A percentile compares a stretch with the other conserved stretches of the same genome.
These are phyloP conservation scores for Phylloporus rhodoxanthus DNA, from an alignment of 768 basidiomycete species.

Conservation along the genomic window DNA sequence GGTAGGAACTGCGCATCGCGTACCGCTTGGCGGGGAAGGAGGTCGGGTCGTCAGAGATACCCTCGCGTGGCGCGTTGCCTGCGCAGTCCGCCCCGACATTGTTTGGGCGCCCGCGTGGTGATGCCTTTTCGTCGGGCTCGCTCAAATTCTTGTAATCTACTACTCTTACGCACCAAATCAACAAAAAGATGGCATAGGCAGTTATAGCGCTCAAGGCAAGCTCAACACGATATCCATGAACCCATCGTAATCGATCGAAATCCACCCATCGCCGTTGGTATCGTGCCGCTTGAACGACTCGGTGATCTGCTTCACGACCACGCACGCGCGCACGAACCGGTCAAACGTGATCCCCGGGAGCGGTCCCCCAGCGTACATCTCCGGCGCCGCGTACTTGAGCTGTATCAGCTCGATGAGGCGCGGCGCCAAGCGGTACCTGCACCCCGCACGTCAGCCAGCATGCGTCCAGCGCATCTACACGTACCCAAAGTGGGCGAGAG, in stretches of 20 bases:
- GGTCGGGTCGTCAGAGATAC: slow-evolving; percentile 38
- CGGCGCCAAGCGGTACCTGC: slow-evolving; percentile 65
- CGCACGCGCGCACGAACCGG: slow-evolving; percentile 82
- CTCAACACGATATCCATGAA: slow-evolving; percentile 48
- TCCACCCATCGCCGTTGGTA: slow-evolving; percentile 50
- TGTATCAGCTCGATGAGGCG: slow-evolving; percentile 59
- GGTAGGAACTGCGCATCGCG: slow-evolving; percentile 49
- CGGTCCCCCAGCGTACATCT: slow-evolving; percentile 30
- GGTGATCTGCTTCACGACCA: slow-evolving; percentile 71
- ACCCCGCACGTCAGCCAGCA: neutral
- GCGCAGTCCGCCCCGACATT: slow-evolving; percentile 20
- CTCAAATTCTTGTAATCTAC: slow-evolving; percentile 10
- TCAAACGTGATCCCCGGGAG: slow-evolving; percentile 73
- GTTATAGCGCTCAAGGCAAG: slow-evolving; percentile 31
- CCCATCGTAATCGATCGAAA: slow-evolving; percentile 50
- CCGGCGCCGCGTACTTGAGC: slow-evolving; percentile 62
- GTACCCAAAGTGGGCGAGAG: slow-evolving; percentile 69
- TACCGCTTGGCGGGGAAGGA: slow-evolving; percentile 39
- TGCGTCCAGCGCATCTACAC: neutral
- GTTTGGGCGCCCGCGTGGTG: slow-evolving; percentile 29
- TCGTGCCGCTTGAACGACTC: slow-evolving; percentile 68
- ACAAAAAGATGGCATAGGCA: neutral
- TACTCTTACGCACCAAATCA: neutral
- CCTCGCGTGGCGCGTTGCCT: slow-evolving; percentile 20
- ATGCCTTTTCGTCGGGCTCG: slow-evolving; percentile 26